These are phyloP conservation scores for Batkoa obscura DNA, from an alignment of 371 early-diverging fungal species.

Conservation along the genomic window DNA sequence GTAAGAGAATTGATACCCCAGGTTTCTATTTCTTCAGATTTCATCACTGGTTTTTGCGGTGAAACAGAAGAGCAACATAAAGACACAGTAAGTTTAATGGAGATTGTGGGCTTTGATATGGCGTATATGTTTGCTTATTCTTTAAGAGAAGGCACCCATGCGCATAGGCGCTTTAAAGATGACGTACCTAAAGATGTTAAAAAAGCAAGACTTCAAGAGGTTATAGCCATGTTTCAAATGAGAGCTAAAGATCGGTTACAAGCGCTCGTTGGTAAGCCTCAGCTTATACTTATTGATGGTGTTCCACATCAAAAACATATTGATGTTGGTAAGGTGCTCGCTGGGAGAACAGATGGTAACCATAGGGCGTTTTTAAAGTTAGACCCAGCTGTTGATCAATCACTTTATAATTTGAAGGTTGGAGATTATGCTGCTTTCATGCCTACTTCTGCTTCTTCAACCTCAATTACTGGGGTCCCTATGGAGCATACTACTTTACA, in stretches of 20 bases:
- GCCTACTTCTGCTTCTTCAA: slow-evolving; percentile 11
- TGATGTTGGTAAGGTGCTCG: slow-evolving; percentile 14
- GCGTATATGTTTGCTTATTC: slow-evolving; percentile 73
- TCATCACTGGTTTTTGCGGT: slow-evolving; percentile 66
- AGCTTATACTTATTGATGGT: slow-evolving; percentile 46
- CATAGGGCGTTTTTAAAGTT: slow-evolving; percentile 26
- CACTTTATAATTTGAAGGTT: slow-evolving; percentile 6
- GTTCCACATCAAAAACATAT: slow-evolving; percentile 20
- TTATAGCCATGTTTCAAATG: slow-evolving; percentile 40
- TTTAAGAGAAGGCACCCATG: slow-evolving; percentile 58
- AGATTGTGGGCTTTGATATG: slow-evolving; percentile 43
- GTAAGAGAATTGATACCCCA: slow-evolving; percentile 44
- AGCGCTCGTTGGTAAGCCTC: slow-evolving; percentile 23
- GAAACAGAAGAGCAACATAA: slow-evolving; percentile 54
- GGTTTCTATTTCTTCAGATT: slow-evolving; percentile 50
- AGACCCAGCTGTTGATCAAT: slow-evolving; percentile 8
- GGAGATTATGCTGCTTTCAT: slow-evolving; percentile 18
- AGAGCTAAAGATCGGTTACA: slow-evolving; percentile 30
- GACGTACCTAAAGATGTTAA: slow-evolving; percentile 44
- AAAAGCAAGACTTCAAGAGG: slow-evolving; percentile 35
- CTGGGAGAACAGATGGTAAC: slow-evolving; percentile 36
- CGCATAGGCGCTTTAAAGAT: slow-evolving; percentile 41
- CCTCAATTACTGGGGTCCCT: slow-evolving; percentile 3
- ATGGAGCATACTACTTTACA: not conserved
- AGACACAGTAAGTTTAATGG: slow-evolving; percentile 47